These are phyloP conservation scores for Nakaseomyces bracarensis DNA, from an alignment of 1,139 yeast species.

Conservation along the genomic window DNA sequence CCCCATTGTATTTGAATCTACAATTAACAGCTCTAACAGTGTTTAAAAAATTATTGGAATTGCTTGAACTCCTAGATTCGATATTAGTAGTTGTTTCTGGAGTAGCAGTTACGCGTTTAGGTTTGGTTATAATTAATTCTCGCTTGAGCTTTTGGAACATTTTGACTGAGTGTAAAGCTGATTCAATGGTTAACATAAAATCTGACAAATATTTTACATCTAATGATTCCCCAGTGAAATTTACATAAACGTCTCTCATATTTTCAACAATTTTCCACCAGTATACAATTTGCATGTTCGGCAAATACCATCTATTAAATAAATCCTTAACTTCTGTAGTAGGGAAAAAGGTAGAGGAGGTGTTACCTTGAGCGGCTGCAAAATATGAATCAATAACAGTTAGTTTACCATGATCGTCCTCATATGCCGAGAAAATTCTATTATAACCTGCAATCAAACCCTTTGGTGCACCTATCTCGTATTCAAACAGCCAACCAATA, in stretches of 20 bases:
- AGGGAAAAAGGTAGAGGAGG: conserved; percentile 46
- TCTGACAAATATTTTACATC: conserved; percentile 56
- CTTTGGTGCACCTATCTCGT: conserved; percentile 34
- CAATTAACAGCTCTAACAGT: conserved; percentile 42
- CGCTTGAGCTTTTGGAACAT: conserved; percentile 36
- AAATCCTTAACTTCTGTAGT: conserved; percentile 39
- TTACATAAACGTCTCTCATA: conserved; percentile 36
- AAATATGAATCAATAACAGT: conserved; percentile 57
- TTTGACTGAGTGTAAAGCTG: conserved; percentile 39
- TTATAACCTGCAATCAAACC: conserved; percentile 78
- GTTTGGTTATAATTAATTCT: conserved; percentile 11
- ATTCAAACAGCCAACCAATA: conserved; percentile 64
- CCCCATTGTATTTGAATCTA: conserved; percentile 57
- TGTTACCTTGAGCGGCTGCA: conserved; percentile 56
- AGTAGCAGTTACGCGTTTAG: background rate
- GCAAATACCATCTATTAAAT: conserved; percentile 57
- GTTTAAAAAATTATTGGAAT: conserved; percentile 23
- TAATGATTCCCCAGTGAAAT: conserved; percentile 56
- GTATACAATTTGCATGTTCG: conserved; percentile 56
- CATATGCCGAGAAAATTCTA: conserved; percentile 54
- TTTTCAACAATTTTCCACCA: conserved; percentile 35
- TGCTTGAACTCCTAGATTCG: conserved; percentile 7
- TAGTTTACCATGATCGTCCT: conserved; percentile 54
- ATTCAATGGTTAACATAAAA: conserved; percentile 43
- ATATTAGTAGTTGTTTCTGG: conserved; percentile 9